Conservation (phyloP, 2,329 filamentous ascomycete genomes). For the Zymoseptoria pseudotritici region DNA sequence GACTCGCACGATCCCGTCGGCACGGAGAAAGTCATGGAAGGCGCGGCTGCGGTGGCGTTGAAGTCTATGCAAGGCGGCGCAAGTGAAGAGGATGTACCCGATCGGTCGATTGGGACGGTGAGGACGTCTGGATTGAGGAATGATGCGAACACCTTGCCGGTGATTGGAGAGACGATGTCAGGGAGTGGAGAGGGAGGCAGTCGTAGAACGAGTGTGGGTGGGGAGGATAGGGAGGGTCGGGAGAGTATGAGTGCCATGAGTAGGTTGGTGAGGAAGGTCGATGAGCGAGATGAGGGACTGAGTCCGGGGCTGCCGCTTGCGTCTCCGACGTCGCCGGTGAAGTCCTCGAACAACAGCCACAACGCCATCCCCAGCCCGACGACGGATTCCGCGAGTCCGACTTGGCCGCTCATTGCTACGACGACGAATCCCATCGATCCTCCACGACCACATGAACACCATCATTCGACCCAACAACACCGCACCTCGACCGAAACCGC, state of each 20-base stretch:
- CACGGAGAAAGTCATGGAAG: slow-evolving; percentile 49
- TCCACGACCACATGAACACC: neutral
- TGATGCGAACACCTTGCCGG: slow-evolving; percentile 52
- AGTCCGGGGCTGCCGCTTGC: neutral
- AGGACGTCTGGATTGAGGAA: slow-evolving; percentile 39
- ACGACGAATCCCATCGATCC: neutral
- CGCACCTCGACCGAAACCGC: neutral
- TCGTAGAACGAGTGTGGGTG: neutral
- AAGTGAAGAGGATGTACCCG: slow-evolving; percentile 51
- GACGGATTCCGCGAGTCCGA: neutral
- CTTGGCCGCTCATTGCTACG: neutral
- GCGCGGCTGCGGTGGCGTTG: slow-evolving; percentile 55
- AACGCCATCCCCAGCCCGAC: too few species aligned
- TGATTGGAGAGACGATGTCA: slow-evolving; percentile 63
- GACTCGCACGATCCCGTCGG: slow-evolving; percentile 25
- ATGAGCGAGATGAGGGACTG: neutral
- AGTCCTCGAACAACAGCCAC: too few species aligned
- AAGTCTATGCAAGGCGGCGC: slow-evolving; percentile 47
- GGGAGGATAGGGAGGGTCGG: neutral
- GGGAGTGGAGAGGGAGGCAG: neutral
- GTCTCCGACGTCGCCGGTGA: neutral
- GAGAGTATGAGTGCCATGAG: neutral
- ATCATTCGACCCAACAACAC: neutral
- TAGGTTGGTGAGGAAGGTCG: neutral
- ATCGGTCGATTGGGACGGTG: slow-evolving; percentile 52